Evolutionary conservation across 179 eudicot genomes (phyloP).

Genomic region (Beta lomatogona): DNA sequence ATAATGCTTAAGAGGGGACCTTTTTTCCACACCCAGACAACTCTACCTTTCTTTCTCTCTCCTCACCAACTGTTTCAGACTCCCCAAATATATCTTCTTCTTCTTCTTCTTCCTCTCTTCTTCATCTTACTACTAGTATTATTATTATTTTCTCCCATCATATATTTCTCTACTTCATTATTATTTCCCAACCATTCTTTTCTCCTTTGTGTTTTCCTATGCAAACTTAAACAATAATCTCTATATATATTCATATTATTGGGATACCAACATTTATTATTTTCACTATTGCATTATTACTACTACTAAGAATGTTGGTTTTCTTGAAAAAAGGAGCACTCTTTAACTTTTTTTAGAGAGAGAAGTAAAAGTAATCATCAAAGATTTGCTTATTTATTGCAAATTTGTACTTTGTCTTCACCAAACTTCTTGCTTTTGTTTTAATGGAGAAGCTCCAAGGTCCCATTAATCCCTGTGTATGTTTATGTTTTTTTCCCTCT

Average conservation of each 20-base stretch:
- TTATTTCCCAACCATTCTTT: no score
- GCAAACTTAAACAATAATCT: not conserved
- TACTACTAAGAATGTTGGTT: conserved; percentile 46
- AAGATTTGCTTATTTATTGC: conserved; percentile 30
- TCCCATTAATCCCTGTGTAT: conserved; percentile 60
- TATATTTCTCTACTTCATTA: no score
- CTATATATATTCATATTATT: not conserved
- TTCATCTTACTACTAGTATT: no score
- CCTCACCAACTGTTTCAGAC: conserved; percentile 31
- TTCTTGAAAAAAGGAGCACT: conserved; percentile 24
- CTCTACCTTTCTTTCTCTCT: conserved; percentile 13
- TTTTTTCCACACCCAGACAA: conserved; percentile 32
- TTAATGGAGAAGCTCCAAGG: conserved; percentile 62
- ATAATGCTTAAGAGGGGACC: conserved; percentile 39
- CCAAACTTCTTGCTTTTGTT: conserved; percentile 26
- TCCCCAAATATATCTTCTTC: conserved; percentile 18
- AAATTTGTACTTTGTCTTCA: conserved; percentile 25
- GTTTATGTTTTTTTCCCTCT: conserved; percentile 31
- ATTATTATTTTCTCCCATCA: no score
- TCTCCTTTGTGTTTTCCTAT: no score
- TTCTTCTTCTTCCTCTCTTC: no score
- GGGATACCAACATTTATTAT: conserved; percentile 14
- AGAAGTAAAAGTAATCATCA: not conserved
- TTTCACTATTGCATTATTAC: conserved; percentile 22
- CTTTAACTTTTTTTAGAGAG: conserved; percentile 5